Evolutionary conservation across 106 monocot genomes (phyloP).

Genomic region (Dioscorea zingiberensis): DNA sequence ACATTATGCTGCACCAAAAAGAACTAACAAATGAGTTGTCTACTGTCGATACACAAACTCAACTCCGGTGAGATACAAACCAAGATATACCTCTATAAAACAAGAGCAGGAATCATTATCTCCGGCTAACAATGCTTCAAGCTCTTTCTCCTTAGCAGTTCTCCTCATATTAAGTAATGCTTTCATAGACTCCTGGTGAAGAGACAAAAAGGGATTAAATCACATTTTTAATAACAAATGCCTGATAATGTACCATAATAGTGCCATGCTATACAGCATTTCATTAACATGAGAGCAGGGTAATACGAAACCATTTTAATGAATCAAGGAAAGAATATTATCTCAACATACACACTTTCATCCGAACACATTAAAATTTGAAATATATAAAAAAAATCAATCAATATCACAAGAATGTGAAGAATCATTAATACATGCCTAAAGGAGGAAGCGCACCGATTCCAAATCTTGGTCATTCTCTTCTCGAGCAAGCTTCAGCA

Average conservation of each 20-base stretch:
- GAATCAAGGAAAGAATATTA: too few species aligned
- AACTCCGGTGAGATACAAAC: not conserved
- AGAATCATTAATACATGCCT: conserved; percentile 18
- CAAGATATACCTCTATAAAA: conserved; percentile 66
- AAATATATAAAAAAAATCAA: not conserved
- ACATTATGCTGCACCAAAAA: not conserved
- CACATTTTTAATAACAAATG: too few species aligned
- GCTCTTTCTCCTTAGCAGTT: conserved; percentile 83
- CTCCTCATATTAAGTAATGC: conserved; percentile 77
- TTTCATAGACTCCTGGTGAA: conserved; percentile 61
- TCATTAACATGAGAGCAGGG: too few species aligned
- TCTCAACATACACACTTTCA: too few species aligned
- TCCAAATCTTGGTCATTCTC: conserved; percentile 79
- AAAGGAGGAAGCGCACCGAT: conserved; percentile 48
- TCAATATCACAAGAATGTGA: not conserved
- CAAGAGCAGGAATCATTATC: conserved; percentile 91
- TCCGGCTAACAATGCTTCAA: conserved; percentile 76
- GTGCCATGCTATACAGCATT: too few species aligned
- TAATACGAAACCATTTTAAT: too few species aligned
- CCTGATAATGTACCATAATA: too few species aligned
- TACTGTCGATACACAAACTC: too few species aligned
- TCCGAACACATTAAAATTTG: too few species aligned
- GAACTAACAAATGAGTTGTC: not conserved
- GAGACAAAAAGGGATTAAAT: not conserved
- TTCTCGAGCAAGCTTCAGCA: conserved; percentile 91